Conservation (phyloP, 2,329 filamentous ascomycete species). For the Paracoccidioides lutzii region DNA sequence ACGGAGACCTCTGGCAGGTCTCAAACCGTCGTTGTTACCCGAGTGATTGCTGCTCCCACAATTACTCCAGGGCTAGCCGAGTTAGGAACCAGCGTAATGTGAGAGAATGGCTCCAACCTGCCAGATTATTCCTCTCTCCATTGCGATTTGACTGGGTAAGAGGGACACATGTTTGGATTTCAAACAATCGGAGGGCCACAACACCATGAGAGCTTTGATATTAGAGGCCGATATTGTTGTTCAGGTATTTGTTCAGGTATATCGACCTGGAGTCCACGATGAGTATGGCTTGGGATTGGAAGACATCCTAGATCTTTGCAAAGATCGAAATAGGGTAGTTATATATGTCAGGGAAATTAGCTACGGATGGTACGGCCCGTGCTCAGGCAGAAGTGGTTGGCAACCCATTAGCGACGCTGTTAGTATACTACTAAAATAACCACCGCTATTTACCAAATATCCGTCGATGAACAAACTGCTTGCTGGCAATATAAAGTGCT, state of each 20-base stretch:
- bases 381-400: constrained; percentile 38
- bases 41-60: constrained; percentile 38
- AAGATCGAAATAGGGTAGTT: constrained; percentile 31
- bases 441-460: not conserved
- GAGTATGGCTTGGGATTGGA: constrained; percentile 34
- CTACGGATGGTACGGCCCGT: constrained; percentile 41
- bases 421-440: not conserved
- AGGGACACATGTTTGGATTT: constrained; percentile 36
- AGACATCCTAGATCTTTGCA: constrained; percentile 30
- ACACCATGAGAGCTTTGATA: constrained; percentile 31
- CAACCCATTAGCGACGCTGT: constrained; percentile 38
- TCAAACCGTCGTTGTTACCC: constrained; percentile 37
- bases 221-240: constrained; percentile 39
- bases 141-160: constrained; percentile 38
- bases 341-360: constrained; percentile 41
- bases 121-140: constrained; percentile 32
- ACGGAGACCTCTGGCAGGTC: constrained; percentile 32
- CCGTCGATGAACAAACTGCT: not conserved
- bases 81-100: constrained; percentile 27
- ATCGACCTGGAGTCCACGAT: constrained; percentile 37
- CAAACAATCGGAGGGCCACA: constrained; percentile 24
- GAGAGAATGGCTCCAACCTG: constrained; percentile 28
- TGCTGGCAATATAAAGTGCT: constrained; percentile 14
- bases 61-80: constrained; percentile 33
- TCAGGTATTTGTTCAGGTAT: constrained; percentile 40